Conservation (phyloP, 2,329 filamentous ascomycete genomes). For the Phoma sp. region DNA sequence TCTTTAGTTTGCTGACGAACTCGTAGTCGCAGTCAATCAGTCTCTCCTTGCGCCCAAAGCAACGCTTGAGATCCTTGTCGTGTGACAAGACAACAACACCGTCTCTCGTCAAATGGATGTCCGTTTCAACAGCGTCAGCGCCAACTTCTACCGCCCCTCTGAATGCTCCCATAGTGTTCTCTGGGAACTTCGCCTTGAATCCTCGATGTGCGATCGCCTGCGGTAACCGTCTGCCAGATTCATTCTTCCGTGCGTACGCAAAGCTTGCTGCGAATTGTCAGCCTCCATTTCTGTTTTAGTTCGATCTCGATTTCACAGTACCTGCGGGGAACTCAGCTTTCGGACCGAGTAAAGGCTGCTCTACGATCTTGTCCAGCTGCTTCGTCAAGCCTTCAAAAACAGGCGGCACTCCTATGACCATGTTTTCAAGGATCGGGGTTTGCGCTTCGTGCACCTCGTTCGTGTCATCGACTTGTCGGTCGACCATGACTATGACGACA, state of each 20-base stretch:
- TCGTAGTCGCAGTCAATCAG: conserved; percentile 80
- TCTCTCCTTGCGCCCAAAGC: conserved; percentile 76
- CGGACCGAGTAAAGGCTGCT: conserved; percentile 45
- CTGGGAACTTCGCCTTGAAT: conserved; percentile 78
- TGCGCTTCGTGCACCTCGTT: conserved; percentile 35
- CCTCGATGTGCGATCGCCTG: conserved; percentile 81
- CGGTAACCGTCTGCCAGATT: conserved; percentile 58
- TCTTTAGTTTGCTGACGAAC: conserved; percentile 73
- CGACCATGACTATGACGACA: conserved; percentile 30
- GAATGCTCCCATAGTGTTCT: conserved; percentile 87
- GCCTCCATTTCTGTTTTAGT: not conserved
- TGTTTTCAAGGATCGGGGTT: conserved; percentile 46
- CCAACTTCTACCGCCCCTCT: conserved; percentile 74
- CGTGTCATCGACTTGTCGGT: conserved; percentile 23
- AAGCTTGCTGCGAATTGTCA: conserved; percentile 43
- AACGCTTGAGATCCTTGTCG: conserved; percentile 79
- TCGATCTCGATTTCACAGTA: conserved; percentile 17
- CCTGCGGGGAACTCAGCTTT: conserved; percentile 39
- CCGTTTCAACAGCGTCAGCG: conserved; percentile 85
- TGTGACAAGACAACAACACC: conserved; percentile 86
- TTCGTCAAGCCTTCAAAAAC: conserved; percentile 46
- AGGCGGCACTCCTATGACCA: conserved; percentile 47
- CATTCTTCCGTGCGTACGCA: conserved; percentile 45
- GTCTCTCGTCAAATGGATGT: conserved; percentile 83
- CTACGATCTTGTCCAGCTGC: conserved; percentile 44